phyloP scores from a whole-genome alignment of 768 basidiomycete genomes.

The Leccinum arenicola region DNA sequence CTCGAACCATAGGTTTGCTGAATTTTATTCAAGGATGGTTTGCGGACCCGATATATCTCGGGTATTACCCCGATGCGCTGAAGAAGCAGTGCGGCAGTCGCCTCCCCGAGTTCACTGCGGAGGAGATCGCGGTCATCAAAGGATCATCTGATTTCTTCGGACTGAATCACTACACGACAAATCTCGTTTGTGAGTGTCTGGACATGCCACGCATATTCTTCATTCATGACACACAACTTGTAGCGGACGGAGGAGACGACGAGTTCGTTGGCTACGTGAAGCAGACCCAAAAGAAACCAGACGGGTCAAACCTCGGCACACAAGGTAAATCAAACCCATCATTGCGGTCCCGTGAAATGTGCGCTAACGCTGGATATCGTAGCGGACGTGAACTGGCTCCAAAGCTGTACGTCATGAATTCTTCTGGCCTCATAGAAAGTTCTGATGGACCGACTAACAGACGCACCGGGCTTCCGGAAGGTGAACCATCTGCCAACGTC shows the following conservation, averaged over 20 bases:
- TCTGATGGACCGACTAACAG: slow-evolving; percentile 31
- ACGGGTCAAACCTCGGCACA: slow-evolving; percentile 65
- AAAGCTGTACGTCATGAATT: slow-evolving; percentile 50
- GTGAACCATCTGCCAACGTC: slow-evolving; percentile 28
- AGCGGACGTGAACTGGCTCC: slow-evolving; percentile 71
- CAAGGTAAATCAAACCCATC: slow-evolving; percentile 44
- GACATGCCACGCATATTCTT: not conserved
- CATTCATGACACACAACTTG: not conserved
- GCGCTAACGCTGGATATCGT: not conserved
- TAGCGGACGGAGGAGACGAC: slow-evolving; percentile 62
- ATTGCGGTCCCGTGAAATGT: not conserved
- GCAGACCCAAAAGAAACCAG: slow-evolving; percentile 62
- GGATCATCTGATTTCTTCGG: slow-evolving; percentile 76
- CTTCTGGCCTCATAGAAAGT: not conserved
- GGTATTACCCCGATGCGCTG: slow-evolving; percentile 64
- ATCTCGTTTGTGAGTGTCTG: slow-evolving; percentile 54
- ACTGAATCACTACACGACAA: slow-evolving; percentile 77
- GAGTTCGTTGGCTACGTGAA: slow-evolving; percentile 64
- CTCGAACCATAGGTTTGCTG: slow-evolving; percentile 21
- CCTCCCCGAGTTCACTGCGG: slow-evolving; percentile 57
- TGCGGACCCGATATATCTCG: slow-evolving; percentile 73
- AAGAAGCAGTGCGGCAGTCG: slow-evolving; percentile 56
- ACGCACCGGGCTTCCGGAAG: slow-evolving; percentile 65
- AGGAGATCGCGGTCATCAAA: slow-evolving; percentile 56
- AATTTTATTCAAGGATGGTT: slow-evolving; percentile 50